A percentile compares a stretch with the other conserved stretches of the same genome.
phyloP scores from a whole-genome alignment of 2,329 filamentous ascomycete genomes.

The Tolypocladium tundrense region DNA sequence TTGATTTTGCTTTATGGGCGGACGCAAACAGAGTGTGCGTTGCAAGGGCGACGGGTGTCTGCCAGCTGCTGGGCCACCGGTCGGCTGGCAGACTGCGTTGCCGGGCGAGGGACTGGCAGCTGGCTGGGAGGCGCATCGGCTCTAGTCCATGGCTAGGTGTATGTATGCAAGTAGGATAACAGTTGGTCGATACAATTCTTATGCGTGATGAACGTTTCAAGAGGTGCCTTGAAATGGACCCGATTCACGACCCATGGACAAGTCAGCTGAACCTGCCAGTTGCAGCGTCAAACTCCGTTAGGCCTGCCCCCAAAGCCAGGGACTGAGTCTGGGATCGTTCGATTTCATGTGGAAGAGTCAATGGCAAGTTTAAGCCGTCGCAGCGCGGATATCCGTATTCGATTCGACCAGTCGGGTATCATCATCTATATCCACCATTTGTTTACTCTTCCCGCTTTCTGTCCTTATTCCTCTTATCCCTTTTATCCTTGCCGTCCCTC shows the following conservation, averaged over 20 bases:
- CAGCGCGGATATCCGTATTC: background rate
- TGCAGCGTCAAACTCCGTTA: no score
- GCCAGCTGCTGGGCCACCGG: background rate
- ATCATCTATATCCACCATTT: background rate
- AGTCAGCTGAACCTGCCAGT: background rate
- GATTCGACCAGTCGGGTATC: background rate
- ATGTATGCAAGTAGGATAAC: background rate
- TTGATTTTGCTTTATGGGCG: background rate
- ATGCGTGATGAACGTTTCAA: background rate
- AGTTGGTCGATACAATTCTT: background rate
- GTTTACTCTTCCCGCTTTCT: background rate
- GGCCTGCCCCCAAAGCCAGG: background rate
- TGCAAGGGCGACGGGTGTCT: background rate
- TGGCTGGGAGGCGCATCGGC: background rate
- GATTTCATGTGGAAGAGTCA: background rate
- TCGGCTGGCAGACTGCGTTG: background rate
- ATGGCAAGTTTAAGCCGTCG: background rate
- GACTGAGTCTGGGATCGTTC: background rate
- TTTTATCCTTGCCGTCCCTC: background rate
- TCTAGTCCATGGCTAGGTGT: background rate
- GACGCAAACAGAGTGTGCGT: background rate
- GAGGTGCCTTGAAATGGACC: background rate
- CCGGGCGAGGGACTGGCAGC: background rate
- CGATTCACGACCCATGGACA: background rate
- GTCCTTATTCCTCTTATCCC: slow-evolving; percentile 1